Evolutionary conservation across 192 early-diverging fungal genomes (phyloP).

Genomic region (Polychytrium aggregatum): DNA sequence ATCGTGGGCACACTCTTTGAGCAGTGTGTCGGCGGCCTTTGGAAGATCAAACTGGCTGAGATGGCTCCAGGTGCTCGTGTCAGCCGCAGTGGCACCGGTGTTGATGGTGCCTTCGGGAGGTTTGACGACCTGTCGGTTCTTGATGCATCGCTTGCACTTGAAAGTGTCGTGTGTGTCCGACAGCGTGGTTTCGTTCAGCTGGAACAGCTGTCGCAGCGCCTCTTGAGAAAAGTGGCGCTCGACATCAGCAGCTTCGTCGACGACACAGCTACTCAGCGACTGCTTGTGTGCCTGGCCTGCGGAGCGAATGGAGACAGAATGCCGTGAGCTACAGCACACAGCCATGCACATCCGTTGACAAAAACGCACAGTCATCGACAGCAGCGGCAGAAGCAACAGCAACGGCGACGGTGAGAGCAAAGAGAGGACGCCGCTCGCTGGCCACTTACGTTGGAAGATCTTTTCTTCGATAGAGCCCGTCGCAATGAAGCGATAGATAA

Average conservation of each 20-base stretch:
- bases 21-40: conserved; percentile 24
- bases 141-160: conserved; percentile 83
- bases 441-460: conserved; percentile 89
- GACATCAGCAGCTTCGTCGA: conserved; percentile 86
- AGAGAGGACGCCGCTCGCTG: conserved; percentile 5
- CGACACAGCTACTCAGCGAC: conserved; percentile 82
- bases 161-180: conserved; percentile 97
- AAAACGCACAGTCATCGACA: too few relatives aligned
- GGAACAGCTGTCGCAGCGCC: conserved; percentile 81
- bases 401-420: too few relatives aligned
- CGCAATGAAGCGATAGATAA: conserved; percentile 93
- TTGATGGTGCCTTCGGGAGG: conserved; percentile 34
- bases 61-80: conserved; percentile 49
- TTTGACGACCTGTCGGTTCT: conserved; percentile 64
- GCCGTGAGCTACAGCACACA: too few relatives aligned
- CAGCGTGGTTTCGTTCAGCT: conserved; percentile 53
- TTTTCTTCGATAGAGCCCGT: conserved; percentile 99
- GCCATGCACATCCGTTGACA: too few relatives aligned
- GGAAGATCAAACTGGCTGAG: conserved; percentile 23
- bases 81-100: conserved; percentile 32
- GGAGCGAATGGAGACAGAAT: too few relatives aligned
- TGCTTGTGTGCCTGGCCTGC: conserved; percentile 53
- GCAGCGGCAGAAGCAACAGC: too few relatives aligned
- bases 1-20: conserved; percentile 22
- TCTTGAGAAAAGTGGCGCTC: conserved; percentile 91